Evolutionary conservation across 148 eudicot genomes (phyloP).

Genomic region (Camellia granthamiana): DNA sequence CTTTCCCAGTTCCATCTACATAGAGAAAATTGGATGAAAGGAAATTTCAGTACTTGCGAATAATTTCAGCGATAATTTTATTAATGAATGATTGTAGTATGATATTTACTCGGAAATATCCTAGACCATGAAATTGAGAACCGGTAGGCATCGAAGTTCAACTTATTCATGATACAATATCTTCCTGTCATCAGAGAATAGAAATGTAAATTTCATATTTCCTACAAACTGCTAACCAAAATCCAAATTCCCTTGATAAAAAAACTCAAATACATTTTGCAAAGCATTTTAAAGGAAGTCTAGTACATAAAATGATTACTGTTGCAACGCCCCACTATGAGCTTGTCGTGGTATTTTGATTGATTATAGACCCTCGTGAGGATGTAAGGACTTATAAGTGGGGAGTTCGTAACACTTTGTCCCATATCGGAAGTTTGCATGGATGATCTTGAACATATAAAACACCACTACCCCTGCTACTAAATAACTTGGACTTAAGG

Average conservation of each 20-base stretch:
- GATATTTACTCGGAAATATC: conserved; percentile 68
- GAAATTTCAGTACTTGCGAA: neutral
- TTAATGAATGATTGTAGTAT: neutral
- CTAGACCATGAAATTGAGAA: conserved; percentile 97
- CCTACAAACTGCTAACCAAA: too few relatives aligned
- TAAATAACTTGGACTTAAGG: too few relatives aligned
- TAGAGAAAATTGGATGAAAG: neutral
- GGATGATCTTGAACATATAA: too few relatives aligned
- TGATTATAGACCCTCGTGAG: too few relatives aligned
- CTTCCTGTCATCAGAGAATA: conserved; percentile 53
- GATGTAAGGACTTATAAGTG: too few relatives aligned
- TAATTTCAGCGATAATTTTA: neutral
- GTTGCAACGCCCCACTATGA: too few relatives aligned
- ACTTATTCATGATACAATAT: conserved; percentile 66
- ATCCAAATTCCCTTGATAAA: neutral
- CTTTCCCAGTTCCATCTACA: conserved; percentile 78
- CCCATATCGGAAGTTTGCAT: too few relatives aligned
- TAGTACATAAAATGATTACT: too few relatives aligned
- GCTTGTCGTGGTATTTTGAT: too few relatives aligned
- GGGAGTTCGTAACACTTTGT: too few relatives aligned
- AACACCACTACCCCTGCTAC: too few relatives aligned
- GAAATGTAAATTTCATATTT: neutral
- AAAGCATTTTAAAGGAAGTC: neutral
- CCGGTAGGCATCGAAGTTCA: conserved; percentile 84
- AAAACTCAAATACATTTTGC: neutral